Evolutionary conservation across 495 filamentous ascomycete genomes (phyloP).

Genomic region (Hamigera avellanea): DNA sequence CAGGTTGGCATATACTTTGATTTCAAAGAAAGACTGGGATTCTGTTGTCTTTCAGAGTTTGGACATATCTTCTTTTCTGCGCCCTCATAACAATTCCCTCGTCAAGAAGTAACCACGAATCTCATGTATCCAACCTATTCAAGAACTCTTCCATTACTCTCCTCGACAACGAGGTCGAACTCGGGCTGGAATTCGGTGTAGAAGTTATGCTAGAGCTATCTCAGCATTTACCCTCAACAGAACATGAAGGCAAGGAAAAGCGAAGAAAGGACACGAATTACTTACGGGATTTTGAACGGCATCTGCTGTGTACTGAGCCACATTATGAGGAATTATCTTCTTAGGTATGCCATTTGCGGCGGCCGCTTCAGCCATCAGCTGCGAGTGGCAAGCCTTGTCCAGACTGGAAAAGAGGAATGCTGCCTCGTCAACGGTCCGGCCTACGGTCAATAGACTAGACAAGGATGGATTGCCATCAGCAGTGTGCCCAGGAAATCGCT

Average conservation of each 20-base stretch:
- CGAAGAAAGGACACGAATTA: slow-evolving; percentile 1
- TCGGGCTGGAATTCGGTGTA: slow-evolving; percentile 37
- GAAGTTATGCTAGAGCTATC: slow-evolving; percentile 24
- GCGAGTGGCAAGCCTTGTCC: slow-evolving; percentile 54
- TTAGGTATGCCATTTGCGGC: slow-evolving; percentile 44
- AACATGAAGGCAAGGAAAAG: not conserved
- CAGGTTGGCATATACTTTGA: too few species aligned
- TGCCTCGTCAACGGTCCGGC: slow-evolving; percentile 52
- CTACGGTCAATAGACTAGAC: slow-evolving; percentile 32
- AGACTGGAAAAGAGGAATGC: slow-evolving; percentile 57
- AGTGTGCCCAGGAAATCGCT: slow-evolving; percentile 27
- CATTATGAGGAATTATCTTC: slow-evolving; percentile 35
- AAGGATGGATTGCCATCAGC: not conserved
- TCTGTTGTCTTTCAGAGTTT: too few species aligned
- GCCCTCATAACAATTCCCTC: too few species aligned
- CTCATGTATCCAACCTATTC: slow-evolving; percentile 7
- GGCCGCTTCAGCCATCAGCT: slow-evolving; percentile 54
- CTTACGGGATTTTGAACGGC: slow-evolving; percentile 30
- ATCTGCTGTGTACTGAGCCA: slow-evolving; percentile 28
- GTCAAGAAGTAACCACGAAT: too few species aligned
- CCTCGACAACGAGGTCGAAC: slow-evolving; percentile 33
- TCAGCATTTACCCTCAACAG: not conserved
- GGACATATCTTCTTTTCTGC: too few species aligned
- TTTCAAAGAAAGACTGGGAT: too few species aligned
- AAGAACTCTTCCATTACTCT: slow-evolving; percentile 29